phyloP scores from a whole-genome alignment of 2,329 filamentous ascomycete species.

The Fusarium tuaranense region DNA sequence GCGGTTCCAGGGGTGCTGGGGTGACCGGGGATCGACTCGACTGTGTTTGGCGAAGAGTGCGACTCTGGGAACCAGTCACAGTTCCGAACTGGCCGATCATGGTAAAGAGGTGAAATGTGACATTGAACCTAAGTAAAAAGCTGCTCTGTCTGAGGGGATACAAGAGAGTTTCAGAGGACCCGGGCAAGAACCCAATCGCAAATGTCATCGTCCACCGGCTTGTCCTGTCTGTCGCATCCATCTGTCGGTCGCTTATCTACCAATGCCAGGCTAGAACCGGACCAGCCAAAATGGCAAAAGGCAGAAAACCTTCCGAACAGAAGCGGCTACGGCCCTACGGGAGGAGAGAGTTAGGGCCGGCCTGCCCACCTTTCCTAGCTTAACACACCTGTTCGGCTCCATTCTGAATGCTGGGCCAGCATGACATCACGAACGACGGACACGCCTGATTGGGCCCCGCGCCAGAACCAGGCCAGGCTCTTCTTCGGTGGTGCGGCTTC shows the following conservation, averaged over 20 bases:
- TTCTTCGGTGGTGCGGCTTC: constrained; percentile 41
- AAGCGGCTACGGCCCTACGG: constrained; percentile 26
- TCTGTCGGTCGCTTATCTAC: constrained; percentile 32
- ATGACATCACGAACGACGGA: constrained; percentile 36
- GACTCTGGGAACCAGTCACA: constrained; percentile 2
- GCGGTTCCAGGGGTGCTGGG: constrained; percentile 4
- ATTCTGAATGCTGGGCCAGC: neutral
- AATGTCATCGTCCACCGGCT: constrained; percentile 14
- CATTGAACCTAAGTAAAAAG: neutral
- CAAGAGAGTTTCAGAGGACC: constrained; percentile 3
- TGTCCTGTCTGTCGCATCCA: constrained; percentile 16
- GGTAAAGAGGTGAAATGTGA: constrained; percentile 5
- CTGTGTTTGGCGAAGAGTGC: constrained; percentile 6
- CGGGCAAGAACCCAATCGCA: constrained; percentile 1
- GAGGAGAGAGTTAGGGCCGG: constrained; percentile 17
- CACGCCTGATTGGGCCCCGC: constrained; percentile 26
- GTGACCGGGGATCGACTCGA: constrained; percentile 2
- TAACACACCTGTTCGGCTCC: neutral
- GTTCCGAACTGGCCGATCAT: neutral
- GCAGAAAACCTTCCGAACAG: constrained; percentile 20
- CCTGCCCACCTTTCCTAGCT: neutral
- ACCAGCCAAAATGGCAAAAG: constrained; percentile 3
- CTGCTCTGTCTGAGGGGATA: neutral
- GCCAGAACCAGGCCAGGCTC: constrained; percentile 20
- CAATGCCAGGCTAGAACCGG: constrained; percentile 18